phyloP scores from a whole-genome alignment of 768 basidiomycete species.

The Boletus coccyginus region DNA sequence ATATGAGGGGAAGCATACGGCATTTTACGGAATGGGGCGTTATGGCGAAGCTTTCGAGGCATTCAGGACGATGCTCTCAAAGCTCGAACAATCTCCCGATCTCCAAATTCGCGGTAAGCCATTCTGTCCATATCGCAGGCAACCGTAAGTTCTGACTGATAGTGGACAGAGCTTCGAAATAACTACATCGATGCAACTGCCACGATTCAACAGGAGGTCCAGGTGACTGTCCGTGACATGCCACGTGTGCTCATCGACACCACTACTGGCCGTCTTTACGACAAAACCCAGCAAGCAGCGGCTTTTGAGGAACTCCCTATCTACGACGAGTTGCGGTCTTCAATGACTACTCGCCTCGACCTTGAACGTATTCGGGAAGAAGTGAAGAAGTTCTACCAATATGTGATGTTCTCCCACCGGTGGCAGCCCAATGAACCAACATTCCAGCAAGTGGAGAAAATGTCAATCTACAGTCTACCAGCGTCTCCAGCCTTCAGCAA shows the following conservation, averaged over 20 bases:
- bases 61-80: neutral
- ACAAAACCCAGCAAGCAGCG: too few species aligned
- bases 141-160: neutral
- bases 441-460: too few species aligned
- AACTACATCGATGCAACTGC: neutral
- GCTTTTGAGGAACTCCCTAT: neutral
- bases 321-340: neutral
- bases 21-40: too few species aligned
- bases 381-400: conserved; percentile 1
- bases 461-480: too few species aligned
- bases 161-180: neutral
- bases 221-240: neutral
- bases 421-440: too few species aligned
- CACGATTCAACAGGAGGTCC: too few species aligned
- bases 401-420: too few species aligned
- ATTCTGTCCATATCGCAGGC: neutral
- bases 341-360: neutral
- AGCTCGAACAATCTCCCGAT: neutral
- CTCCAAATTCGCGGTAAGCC: neutral
- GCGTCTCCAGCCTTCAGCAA: too few species aligned
- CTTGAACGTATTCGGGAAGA: neutral
- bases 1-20: too few species aligned
- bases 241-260: too few species aligned
- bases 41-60: neutral
- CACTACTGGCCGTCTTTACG: too few species aligned